Percentiles rank a stretch among this genome's conserved stretches.
phyloP scores from a whole-genome alignment of 179 eudicot species.

The Beta macrorhiza region DNA sequence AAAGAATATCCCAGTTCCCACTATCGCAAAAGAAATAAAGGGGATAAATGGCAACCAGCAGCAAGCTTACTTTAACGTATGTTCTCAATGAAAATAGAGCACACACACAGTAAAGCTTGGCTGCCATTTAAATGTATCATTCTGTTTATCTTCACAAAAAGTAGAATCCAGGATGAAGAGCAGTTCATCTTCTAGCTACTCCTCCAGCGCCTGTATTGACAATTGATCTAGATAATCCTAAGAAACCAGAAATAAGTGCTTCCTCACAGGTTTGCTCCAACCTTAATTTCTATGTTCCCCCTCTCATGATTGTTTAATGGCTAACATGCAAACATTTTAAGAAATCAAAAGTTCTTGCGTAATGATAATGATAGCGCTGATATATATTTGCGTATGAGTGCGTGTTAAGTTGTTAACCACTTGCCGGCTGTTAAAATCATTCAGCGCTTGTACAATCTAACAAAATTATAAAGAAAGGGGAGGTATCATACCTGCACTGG shows the following conservation, averaged over 20 bases:
- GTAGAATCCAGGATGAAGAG: neutral
- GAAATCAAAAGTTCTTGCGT: neutral
- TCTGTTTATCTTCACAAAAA: neutral
- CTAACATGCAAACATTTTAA: neutral
- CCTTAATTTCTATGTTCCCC: neutral
- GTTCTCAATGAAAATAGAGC: too few relatives aligned
- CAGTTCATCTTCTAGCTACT: neutral
- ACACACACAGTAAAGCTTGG: too few relatives aligned
- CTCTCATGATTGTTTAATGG: neutral
- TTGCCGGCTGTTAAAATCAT: neutral
- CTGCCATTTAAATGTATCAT: neutral
- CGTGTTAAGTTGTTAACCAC: too few relatives aligned
- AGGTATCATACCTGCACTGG: constrained; percentile 81
- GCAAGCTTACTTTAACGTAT: too few relatives aligned
- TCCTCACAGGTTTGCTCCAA: neutral
- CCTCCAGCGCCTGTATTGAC: neutral
- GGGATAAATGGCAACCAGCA: too few relatives aligned
- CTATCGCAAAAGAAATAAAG: too few relatives aligned
- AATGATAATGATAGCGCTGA: neutral
- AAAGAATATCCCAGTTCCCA: too few relatives aligned
- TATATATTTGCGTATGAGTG: too few relatives aligned
- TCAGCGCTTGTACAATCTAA: neutral
- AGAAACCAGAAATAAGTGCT: too few relatives aligned
- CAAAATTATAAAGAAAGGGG: neutral
- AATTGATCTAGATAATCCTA: too few relatives aligned